Percentiles rank a stretch among this genome's conserved stretches.
These are phyloP conservation scores for Phytopythium litorale DNA, from an alignment of 352 stramenopile species.

Conservation along the genomic window DNA sequence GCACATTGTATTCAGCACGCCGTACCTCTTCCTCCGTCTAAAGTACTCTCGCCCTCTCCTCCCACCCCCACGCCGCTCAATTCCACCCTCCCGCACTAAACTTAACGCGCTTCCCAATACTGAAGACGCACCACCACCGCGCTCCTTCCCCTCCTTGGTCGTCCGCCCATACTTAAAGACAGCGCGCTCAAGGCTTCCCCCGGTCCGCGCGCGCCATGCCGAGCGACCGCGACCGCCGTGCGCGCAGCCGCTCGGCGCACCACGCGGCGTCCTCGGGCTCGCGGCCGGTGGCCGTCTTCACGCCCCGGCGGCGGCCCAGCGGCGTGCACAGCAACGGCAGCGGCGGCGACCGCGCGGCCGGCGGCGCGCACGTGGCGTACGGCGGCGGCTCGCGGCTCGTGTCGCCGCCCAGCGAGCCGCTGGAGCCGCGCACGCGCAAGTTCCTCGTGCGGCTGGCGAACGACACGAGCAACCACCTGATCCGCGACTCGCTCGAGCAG, in stretches of 20 bases:
- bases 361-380: neutral
- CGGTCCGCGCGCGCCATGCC: neutral
- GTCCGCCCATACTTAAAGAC: neutral
- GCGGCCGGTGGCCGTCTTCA: slow-evolving; percentile 4
- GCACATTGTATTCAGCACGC: no score
- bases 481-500: slow-evolving; percentile 59
- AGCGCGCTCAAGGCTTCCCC: neutral
- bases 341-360: neutral
- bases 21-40: no score
- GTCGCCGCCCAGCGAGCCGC: slow-evolving; percentile 30
- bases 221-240: slow-evolving; percentile 2
- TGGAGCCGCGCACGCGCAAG: slow-evolving; percentile 72
- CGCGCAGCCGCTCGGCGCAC: slow-evolving; percentile 5
- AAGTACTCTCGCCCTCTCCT: neutral
- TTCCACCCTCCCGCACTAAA: neutral
- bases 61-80: no score
- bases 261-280: neutral
- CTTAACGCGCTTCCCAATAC: neutral
- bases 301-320: neutral
- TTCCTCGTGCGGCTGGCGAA: slow-evolving; percentile 76
- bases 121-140: neutral
- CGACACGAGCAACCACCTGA: slow-evolving; percentile 79
- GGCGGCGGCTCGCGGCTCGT: slow-evolving; percentile 30
- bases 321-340: neutral
- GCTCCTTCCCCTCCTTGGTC: no score